Conservation (phyloP, 805 yeast species). For the Myxozyma lipomycoides region DNA sequence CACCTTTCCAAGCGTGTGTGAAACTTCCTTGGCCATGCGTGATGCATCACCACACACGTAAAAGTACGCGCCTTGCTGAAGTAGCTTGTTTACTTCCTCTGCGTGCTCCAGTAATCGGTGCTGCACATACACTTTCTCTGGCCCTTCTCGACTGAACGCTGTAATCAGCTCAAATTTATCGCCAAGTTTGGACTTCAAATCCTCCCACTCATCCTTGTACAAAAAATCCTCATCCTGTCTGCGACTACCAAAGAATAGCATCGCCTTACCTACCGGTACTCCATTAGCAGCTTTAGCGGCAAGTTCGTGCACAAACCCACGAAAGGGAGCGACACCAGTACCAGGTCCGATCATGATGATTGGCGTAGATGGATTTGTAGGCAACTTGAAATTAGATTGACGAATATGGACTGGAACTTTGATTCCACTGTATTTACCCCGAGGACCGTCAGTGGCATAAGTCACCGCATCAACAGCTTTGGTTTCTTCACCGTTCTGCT, state of each 20-base stretch:
- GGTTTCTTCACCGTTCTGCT: slow-evolving; percentile 47
- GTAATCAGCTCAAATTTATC: slow-evolving; percentile 65
- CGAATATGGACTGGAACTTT: slow-evolving; percentile 89
- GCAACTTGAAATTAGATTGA: slow-evolving; percentile 91
- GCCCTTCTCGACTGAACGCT: slow-evolving; percentile 79
- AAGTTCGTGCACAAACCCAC: slow-evolving; percentile 90
- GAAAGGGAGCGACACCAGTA: slow-evolving; percentile 97
- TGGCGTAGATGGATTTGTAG: slow-evolving; percentile 77
- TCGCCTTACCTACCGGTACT: slow-evolving; percentile 60
- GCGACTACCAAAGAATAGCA: slow-evolving; percentile 88
- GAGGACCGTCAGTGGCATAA: slow-evolving; percentile 83
- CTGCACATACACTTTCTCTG: slow-evolving; percentile 76
- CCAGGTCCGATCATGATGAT: slow-evolving; percentile 96
- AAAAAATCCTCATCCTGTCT: slow-evolving; percentile 72
- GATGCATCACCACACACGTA: slow-evolving; percentile 98
- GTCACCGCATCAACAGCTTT: slow-evolving; percentile 44
- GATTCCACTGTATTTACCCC: slow-evolving; percentile 45
- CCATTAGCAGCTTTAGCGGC: slow-evolving; percentile 52
- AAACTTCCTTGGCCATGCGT: slow-evolving; percentile 93
- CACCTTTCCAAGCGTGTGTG: slow-evolving; percentile 59
- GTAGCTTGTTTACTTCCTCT: slow-evolving; percentile 49
- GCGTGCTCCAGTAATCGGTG: slow-evolving; percentile 55
- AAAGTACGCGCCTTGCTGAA: slow-evolving; percentile 71
- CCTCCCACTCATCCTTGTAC: slow-evolving; percentile 81
- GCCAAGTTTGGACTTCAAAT: slow-evolving; percentile 48